A percentile compares a stretch with the other conserved stretches of the same genome.
These are phyloP conservation scores for Russula emetica DNA, from an alignment of 768 basidiomycete genomes.

Conservation along the genomic window DNA sequence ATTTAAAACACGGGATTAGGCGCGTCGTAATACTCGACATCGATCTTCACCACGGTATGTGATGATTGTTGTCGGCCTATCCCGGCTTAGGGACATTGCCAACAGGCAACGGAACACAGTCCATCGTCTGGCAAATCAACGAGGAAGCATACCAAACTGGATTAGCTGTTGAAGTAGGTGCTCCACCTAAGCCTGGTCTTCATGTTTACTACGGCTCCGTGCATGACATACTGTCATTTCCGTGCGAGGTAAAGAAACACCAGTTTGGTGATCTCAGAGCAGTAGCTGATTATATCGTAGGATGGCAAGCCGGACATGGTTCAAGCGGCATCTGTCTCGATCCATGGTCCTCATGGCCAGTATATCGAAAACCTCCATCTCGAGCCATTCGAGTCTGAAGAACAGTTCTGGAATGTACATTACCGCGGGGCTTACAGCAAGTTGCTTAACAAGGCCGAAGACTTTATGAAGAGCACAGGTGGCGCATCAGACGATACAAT, in stretches of 20 bases:
- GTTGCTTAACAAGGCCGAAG: conserved; percentile 61
- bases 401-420: conserved; percentile 70
- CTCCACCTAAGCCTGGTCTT: conserved; percentile 42
- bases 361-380: conserved; percentile 86
- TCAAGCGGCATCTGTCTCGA: conserved; percentile 80
- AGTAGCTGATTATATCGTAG: conserved; percentile 37
- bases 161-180: conserved; percentile 49
- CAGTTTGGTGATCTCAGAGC: neutral
- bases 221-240: conserved; percentile 91
- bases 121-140: conserved; percentile 87
- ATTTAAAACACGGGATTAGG: conserved; percentile 71
- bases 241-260: conserved; percentile 65
- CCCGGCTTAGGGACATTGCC: neutral
- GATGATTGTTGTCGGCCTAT: neutral
- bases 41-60: conserved; percentile 80
- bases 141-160: conserved; percentile 74
- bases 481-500: conserved; percentile 65
- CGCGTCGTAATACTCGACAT: conserved; percentile 88
- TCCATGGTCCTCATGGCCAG: conserved; percentile 80
- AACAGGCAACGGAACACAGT: conserved; percentile 90
- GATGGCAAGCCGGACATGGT: conserved; percentile 76
- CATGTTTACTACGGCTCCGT: conserved; percentile 84
- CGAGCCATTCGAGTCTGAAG: conserved; percentile 61
- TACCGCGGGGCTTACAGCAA: conserved; percentile 62
- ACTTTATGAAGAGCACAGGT: conserved; percentile 66